A percentile compares a stretch with the other conserved stretches of the same genome.
phyloP scores from a whole-genome alignment of 164 flowering plant species.

The Aristolochia contorta region DNA sequence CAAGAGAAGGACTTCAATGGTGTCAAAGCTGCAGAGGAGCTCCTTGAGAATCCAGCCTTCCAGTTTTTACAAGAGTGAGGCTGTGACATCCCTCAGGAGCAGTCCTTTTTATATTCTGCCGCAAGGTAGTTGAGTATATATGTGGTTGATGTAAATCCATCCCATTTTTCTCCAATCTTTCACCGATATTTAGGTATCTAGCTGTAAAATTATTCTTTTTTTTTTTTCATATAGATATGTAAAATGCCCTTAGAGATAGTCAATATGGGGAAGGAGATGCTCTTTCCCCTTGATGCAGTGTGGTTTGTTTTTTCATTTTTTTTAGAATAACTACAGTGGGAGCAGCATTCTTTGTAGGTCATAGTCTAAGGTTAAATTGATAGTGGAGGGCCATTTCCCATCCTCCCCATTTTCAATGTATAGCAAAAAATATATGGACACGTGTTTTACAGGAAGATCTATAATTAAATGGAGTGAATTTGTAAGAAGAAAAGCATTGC shows the following conservation, averaged over 20 bases:
- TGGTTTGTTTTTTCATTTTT: not conserved
- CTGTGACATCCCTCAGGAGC: conserved; percentile 3
- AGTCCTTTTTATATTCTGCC: not conserved
- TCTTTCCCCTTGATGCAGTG: conserved; percentile 10
- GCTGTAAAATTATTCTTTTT: conserved; percentile 22
- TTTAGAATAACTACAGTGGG: not conserved
- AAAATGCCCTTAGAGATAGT: conserved; percentile 17
- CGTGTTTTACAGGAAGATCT: conserved; percentile 1
- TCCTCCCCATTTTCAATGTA: conserved; percentile 17
- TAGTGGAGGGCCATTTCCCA: conserved; percentile 11
- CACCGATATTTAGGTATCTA: conserved; percentile 8
- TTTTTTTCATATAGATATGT: conserved; percentile 24
- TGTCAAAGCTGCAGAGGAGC: conserved; percentile 57
- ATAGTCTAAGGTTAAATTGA: conserved; percentile 1
- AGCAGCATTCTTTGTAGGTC: conserved; percentile 28
- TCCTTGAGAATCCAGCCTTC: conserved; percentile 66
- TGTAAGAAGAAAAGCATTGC: too few relatives aligned
- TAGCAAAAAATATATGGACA: conserved; percentile 7
- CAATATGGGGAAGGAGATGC: conserved; percentile 14
- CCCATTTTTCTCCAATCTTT: conserved; percentile 4
- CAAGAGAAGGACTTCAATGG: conserved; percentile 51
- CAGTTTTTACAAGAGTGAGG: conserved; percentile 69
- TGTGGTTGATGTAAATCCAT: conserved; percentile 27
- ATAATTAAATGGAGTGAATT: not conserved
- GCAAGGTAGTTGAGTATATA: not conserved